Evolutionary conservation across 441 rosid species (phyloP).

Genomic region (Gossypium davidsonii): DNA sequence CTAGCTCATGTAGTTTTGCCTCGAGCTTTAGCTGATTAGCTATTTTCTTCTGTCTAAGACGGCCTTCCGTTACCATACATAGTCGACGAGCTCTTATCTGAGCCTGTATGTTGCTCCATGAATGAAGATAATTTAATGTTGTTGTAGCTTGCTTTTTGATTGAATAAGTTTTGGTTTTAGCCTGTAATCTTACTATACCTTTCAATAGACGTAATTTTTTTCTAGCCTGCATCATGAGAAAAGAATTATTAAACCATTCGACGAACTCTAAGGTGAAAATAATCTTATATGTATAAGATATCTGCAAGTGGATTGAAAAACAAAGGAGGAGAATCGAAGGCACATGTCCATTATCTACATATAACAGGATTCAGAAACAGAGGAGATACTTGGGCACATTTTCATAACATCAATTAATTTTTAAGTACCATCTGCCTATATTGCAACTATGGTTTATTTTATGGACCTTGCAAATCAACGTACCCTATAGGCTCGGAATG

Average conservation of each 20-base stretch:
- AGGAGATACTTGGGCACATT: background rate
- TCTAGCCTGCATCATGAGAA: conserved; percentile 54
- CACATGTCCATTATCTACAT: background rate
- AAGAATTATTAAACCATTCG: conserved; percentile 3
- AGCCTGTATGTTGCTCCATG: conserved; percentile 75
- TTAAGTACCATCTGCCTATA: background rate
- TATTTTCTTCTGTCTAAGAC: conserved; percentile 61
- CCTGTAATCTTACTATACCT: conserved; percentile 55
- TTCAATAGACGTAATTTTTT: conserved; percentile 55
- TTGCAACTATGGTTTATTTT: background rate
- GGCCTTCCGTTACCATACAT: conserved; percentile 72
- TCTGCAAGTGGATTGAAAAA: background rate
- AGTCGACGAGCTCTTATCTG: conserved; percentile 66
- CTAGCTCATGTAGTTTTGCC: conserved; percentile 84
- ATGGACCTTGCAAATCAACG: conserved; percentile 12
- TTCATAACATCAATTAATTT: background rate
- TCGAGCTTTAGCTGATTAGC: conserved; percentile 89
- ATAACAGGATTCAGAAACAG: conserved; percentile 3
- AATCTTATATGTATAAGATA: background rate
- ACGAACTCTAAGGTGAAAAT: background rate
- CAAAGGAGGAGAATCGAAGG: background rate
- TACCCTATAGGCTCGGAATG: conserved; percentile 73
- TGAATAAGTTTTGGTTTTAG: conserved; percentile 33
- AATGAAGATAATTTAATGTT: conserved; percentile 61
- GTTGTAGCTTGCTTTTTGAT: conserved; percentile 56